A percentile compares a stretch with the other conserved stretches of the same genome.
phyloP scores from a whole-genome alignment of 306 rosid genomes.

The Acacia confusa region DNA sequence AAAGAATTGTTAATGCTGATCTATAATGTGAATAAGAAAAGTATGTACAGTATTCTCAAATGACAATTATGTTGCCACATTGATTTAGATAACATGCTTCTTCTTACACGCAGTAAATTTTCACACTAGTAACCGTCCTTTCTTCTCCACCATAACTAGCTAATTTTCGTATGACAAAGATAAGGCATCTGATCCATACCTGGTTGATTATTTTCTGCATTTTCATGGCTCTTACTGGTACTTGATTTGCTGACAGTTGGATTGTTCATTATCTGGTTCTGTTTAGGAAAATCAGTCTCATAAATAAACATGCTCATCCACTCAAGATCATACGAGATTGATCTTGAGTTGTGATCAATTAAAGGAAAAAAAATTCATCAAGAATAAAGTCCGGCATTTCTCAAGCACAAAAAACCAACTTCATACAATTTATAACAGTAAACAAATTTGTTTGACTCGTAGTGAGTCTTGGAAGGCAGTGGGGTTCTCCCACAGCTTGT shows the following conservation, averaged over 20 bases:
- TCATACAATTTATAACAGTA: neutral
- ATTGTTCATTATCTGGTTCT: slow-evolving; percentile 58
- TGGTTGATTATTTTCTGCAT: slow-evolving; percentile 49
- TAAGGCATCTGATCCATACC: slow-evolving; percentile 49
- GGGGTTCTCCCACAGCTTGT: neutral
- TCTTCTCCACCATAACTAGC: slow-evolving; percentile 14
- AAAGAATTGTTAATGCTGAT: neutral
- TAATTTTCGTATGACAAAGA: slow-evolving; percentile 10
- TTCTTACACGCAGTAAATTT: neutral
- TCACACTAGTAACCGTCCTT: neutral
- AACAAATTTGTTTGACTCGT: neutral
- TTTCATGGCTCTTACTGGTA: slow-evolving; percentile 46
- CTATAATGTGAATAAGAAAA: neutral
- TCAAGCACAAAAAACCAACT: slow-evolving; percentile 1
- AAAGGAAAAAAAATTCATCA: neutral
- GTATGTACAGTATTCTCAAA: neutral
- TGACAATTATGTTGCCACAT: neutral
- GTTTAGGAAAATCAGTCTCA: slow-evolving; percentile 28
- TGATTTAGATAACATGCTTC: slow-evolving; percentile 13
- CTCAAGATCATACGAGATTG: neutral
- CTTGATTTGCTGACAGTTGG: slow-evolving; percentile 50
- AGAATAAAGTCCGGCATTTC: neutral
- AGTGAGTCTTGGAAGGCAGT: neutral
- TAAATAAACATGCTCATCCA: slow-evolving; percentile 27
- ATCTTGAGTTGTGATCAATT: neutral